Evolutionary conservation across 2,329 filamentous ascomycete species (phyloP).

Genomic region (Fusarium floridanum): DNA sequence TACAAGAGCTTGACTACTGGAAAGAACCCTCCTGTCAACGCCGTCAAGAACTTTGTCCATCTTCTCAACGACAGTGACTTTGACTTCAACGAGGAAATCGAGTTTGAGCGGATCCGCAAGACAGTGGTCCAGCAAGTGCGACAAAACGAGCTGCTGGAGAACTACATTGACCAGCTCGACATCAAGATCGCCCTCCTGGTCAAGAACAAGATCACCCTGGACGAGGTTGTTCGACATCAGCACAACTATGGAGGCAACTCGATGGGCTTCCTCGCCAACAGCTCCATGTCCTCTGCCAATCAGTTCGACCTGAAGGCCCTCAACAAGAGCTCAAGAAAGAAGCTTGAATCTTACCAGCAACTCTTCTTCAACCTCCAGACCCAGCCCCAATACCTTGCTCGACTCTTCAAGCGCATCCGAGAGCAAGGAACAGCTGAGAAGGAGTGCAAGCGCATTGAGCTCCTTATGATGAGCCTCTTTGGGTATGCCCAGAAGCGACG

Average conservation of each 20-base stretch:
- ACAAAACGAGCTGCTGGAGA: constrained; percentile 96
- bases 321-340: constrained; percentile 95
- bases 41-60: constrained; percentile 98
- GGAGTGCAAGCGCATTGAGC: constrained; percentile 91
- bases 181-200: constrained; percentile 98
- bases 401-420: constrained; percentile 85
- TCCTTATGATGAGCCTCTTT: constrained; percentile 95
- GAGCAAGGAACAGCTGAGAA: constrained; percentile 90
- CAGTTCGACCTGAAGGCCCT: constrained; percentile 97
- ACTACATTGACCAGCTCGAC: constrained; percentile 98
- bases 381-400: constrained; percentile 92
- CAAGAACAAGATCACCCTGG: constrained; percentile 99
- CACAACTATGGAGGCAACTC: constrained; percentile 94
- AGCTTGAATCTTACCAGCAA: constrained; percentile 96
- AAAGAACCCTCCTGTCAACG: constrained; percentile 96
- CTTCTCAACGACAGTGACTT: constrained; percentile 98
- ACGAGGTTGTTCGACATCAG: constrained; percentile 97
- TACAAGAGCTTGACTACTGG: constrained; percentile 97
- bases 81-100: constrained; percentile 98
- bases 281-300: constrained; percentile 88
- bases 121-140: constrained; percentile 97
- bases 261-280: constrained; percentile 86
- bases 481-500: constrained; percentile 96
- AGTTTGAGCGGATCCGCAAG: constrained; percentile 94
- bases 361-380: constrained; percentile 98